phyloP scores from a whole-genome alignment of 352 stramenopile species.

The Phytophthora idaei region DNA sequence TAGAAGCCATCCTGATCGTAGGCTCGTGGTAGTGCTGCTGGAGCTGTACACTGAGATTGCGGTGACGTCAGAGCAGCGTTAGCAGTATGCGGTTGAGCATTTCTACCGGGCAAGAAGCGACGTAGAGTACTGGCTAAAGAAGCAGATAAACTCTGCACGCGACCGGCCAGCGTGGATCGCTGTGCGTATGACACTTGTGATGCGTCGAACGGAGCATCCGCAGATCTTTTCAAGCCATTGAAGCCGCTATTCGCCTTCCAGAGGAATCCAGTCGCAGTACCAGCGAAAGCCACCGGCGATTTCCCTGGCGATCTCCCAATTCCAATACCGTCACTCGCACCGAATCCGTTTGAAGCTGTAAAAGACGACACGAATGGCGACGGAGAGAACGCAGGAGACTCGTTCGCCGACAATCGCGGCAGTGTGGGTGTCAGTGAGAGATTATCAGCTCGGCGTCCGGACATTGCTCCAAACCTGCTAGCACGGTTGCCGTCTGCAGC shows the following conservation, averaged over 20 bases:
- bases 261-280: constrained; percentile 20
- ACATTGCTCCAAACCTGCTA: constrained; percentile 7
- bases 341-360: constrained; percentile 12
- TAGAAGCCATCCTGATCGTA: constrained; percentile 63
- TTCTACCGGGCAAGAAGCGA: constrained; percentile 36
- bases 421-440: constrained; percentile 33
- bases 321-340: constrained; percentile 8
- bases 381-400: constrained; percentile 28
- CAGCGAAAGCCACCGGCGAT: constrained; percentile 21
- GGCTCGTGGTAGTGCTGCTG: constrained; percentile 37
- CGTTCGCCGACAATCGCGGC: constrained; percentile 30
- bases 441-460: constrained; percentile 26
- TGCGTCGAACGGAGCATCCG: constrained; percentile 6
- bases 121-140: constrained; percentile 48
- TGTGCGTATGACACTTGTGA: constrained; percentile 16
- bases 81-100: constrained; percentile 4
- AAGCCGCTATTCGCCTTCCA: constrained; percentile 27
- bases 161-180: constrained; percentile 30
- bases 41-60: constrained; percentile 46
- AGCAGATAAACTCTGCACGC: constrained; percentile 47
- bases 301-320: constrained; percentile 23
- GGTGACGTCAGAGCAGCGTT: constrained; percentile 43
- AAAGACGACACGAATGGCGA: constrained; percentile 26
- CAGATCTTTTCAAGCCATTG: constrained; percentile 16
- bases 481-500: neutral